Evolutionary conservation across 2,329 filamentous ascomycete species (phyloP), one percentile per base, ranked within the genome.

Genomic region (Trichophyton verrucosum): DNA sequence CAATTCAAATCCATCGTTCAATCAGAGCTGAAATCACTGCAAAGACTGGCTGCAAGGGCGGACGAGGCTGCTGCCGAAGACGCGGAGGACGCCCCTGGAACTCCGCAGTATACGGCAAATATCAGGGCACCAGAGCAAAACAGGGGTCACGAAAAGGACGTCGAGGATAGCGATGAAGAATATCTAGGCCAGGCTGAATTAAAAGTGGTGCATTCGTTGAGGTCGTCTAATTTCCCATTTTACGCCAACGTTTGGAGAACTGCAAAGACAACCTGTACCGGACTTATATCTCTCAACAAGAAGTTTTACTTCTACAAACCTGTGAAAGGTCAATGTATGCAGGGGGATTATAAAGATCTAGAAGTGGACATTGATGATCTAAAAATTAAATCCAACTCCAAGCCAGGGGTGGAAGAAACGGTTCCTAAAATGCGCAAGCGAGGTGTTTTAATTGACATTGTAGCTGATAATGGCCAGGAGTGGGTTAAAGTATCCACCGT

Each of bases 401-500:
- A 74, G 72, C 53, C 71, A 71, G 56, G 70, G 73, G 9, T 17
- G 3, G 36, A 42, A 42, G 11, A 33, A 4, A 13, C 15, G 7
- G n/a, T 2, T 22, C n/a, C 33, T 13, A 66, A 67, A 59, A 64
- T 64, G 58, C 69, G 76, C 59, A 78, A 79, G 67, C 77, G 74
- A 40, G 78, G 77, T 63, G 81, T 82, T 0, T 73, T 82, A 59
- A 83, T 87, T 3, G 86, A 89, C 71, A 81, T 87, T 53, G 81
- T 88, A 27, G 79, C 82, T 1, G 76, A 82, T 61, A 79, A 82
- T 68, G 86, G 86, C 9, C 72, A 78, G 61, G 79, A 84, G 66
- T 89, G 86, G 86, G 79, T 85, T 60, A 87, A 87, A 69, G 81
- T 88, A 1, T 86, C 83, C 3, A 85, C 84, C 3, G 75, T 86